Base-by-base conservation (phyloP, 2,329 filamentous ascomycete genomes). In the Talaromyces albobiverticillius region DNA sequence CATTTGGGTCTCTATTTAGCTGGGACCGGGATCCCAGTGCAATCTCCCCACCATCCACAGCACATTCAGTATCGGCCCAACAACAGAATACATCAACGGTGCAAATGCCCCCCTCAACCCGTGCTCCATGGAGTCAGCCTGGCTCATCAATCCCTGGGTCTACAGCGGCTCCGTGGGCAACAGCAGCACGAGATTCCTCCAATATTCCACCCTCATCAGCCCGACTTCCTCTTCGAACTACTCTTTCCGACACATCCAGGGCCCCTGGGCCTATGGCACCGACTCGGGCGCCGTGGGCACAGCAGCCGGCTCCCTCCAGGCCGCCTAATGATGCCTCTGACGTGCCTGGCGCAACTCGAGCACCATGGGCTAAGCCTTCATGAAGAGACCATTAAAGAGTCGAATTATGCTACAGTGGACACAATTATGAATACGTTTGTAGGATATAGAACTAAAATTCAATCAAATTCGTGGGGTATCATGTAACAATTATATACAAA, bases 1-100 rank as follows among this genome's bases (percentile, higher is more conserved):
- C 81, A 2, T 93, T 94, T 61, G 89, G 89, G 23, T 87, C 85
- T 5, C 75, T 94, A n/a, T 90, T 93, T 67, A 83, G 81, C 34
- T 93, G 88, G 87, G 84, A 89, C 2, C 73, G 70, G 45, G 86
- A 91, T 65, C 86, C 86, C 0, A 74, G 82, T 51, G 85, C 86
- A 1, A 61, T 71, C 1, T 61, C 69, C 1, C 79, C 79, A 0
- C 64, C 73, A 6, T 67, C 76, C 22, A 81, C 82, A 6, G 72
- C 82, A 0, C 85, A 89, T 68, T 76, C 83, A 65, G 59, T 61
- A 11, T 64, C 67, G 26, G 60, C 60, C 29, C 61, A 64, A 1
- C 63, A 64, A 51, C 54, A 63, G 16, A 54, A 62, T 42, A 46
- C 55, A 11, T 51, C 61, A 4, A 40, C 55, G 26, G 29, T 58